Evolutionary conservation across 1,284 basidiomycete genomes (phyloP).

Genomic region (Ustilago crameri): DNA sequence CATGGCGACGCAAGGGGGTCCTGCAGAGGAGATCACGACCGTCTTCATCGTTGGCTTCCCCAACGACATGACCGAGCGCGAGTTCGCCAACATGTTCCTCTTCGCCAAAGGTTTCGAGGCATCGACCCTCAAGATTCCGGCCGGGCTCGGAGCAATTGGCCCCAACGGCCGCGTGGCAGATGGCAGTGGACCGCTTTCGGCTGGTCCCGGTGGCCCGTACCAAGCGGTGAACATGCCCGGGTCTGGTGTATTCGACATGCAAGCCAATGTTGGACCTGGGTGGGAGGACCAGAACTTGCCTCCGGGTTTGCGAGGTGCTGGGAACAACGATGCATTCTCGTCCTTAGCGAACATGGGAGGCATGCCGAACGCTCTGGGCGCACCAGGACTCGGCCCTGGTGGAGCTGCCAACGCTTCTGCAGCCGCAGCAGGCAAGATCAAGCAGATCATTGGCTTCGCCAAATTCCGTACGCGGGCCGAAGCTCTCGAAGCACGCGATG

Average conservation of each 20-base stretch:
- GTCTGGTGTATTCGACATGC: slow-evolving; percentile 39
- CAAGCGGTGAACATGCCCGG: slow-evolving; percentile 59
- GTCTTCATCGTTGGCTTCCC: slow-evolving; percentile 99
- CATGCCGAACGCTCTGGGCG: slow-evolving; percentile 31
- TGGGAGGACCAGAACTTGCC: slow-evolving; percentile 55
- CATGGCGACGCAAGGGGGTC: slow-evolving; percentile 19
- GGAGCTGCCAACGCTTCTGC: slow-evolving; percentile 20
- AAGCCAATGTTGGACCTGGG: slow-evolving; percentile 19
- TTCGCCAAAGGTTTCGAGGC: slow-evolving; percentile 96
- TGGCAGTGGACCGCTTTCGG: slow-evolving; percentile 27
- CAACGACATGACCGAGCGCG: slow-evolving; percentile 98
- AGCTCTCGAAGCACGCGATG: slow-evolving; percentile 87
- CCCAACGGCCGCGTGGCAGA: slow-evolving; percentile 34
- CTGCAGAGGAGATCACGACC: slow-evolving; percentile 87
- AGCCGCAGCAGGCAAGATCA: slow-evolving; percentile 58
- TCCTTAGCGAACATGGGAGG: slow-evolving; percentile 39
- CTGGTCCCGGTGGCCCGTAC: slow-evolving; percentile 53
- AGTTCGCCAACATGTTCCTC: slow-evolving; percentile 99
- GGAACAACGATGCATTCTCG: slow-evolving; percentile 43
- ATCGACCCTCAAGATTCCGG: slow-evolving; percentile 94
- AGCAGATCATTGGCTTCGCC: slow-evolving; percentile 98
- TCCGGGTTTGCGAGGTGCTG: slow-evolving; percentile 49
- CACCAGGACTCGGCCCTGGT: slow-evolving; percentile 21
- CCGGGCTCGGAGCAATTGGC: slow-evolving; percentile 75
- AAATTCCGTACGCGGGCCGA: slow-evolving; percentile 90